Evolutionary conservation across 495 filamentous ascomycete species (phyloP).

Genomic region (Aspergillus avenaceus): DNA sequence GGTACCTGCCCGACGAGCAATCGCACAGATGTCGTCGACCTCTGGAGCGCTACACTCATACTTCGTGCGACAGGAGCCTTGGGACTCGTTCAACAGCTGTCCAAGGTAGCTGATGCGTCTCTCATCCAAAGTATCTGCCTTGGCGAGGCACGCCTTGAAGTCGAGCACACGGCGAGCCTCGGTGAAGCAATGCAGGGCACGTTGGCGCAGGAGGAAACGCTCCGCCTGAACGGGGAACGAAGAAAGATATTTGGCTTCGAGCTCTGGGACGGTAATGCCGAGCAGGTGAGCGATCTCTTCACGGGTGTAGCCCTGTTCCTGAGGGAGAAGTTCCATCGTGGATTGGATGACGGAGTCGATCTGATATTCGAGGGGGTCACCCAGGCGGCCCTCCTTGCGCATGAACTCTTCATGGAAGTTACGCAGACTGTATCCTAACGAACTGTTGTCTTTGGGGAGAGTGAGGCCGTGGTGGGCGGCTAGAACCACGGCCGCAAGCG

Average conservation of each 20-base stretch:
- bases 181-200: constrained; percentile 83
- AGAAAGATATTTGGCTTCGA: constrained; percentile 71
- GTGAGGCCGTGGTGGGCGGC: constrained; percentile 57
- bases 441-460: constrained; percentile 75
- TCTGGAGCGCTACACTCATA: constrained; percentile 92
- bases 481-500: constrained; percentile 75
- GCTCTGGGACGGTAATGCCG: constrained; percentile 60
- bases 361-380: constrained; percentile 57
- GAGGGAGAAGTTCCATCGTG: constrained; percentile 57
- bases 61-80: constrained; percentile 73
- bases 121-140: constrained; percentile 47
- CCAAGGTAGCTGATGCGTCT: constrained; percentile 68
- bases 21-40: constrained; percentile 78
- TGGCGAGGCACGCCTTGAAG: constrained; percentile 68
- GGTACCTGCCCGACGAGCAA: constrained; percentile 72
- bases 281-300: constrained; percentile 78
- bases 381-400: constrained; percentile 53
- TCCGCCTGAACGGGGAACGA: constrained; percentile 85
- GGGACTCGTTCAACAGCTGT: constrained; percentile 83
- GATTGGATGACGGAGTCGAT: constrained; percentile 65
- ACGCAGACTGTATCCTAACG: constrained; percentile 76
- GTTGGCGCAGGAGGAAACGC: constrained; percentile 79
- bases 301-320: constrained; percentile 81
- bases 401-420: constrained; percentile 84
- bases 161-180: constrained; percentile 83